These are phyloP conservation scores for Solanum peruvianum DNA, from an alignment of 257 asterid species.

Conservation along the genomic window DNA sequence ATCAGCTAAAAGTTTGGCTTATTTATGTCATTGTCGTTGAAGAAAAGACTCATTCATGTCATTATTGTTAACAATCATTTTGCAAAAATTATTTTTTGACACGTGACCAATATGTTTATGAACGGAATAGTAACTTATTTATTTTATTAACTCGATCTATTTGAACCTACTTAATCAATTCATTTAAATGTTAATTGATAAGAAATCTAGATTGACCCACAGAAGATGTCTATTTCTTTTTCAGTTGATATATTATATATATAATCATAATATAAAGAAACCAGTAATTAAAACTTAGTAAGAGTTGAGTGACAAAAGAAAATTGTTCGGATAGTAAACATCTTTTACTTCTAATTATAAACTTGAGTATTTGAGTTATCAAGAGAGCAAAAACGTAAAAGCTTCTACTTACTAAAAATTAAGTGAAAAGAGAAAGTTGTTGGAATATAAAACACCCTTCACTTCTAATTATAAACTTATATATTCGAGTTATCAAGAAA, in stretches of 20 bases:
- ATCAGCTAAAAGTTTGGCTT: no score
- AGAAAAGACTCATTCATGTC: no score
- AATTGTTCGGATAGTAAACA: background rate
- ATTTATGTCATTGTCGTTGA: no score
- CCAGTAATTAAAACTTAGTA: background rate
- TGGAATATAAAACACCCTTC: no score
- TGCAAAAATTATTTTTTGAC: no score
- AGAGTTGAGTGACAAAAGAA: background rate
- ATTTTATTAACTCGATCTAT: background rate
- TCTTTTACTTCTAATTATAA: no score
- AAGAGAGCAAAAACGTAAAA: background rate
- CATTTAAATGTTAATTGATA: background rate
- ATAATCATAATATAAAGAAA: no score
- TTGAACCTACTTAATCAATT: background rate
- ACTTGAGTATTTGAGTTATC: background rate
- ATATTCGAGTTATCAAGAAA: no score
- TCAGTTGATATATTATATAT: background rate
- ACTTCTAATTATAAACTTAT: no score
- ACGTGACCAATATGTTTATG: background rate
- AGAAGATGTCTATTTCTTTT: background rate
- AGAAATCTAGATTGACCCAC: background rate
- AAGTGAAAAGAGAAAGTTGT: accelerated
- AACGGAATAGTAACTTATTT: background rate
- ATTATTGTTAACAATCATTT: no score
- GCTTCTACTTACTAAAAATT: background rate